Conservation (phyloP, 495 filamentous ascomycete genomes). For the Cercophora newfieldiana region DNA sequence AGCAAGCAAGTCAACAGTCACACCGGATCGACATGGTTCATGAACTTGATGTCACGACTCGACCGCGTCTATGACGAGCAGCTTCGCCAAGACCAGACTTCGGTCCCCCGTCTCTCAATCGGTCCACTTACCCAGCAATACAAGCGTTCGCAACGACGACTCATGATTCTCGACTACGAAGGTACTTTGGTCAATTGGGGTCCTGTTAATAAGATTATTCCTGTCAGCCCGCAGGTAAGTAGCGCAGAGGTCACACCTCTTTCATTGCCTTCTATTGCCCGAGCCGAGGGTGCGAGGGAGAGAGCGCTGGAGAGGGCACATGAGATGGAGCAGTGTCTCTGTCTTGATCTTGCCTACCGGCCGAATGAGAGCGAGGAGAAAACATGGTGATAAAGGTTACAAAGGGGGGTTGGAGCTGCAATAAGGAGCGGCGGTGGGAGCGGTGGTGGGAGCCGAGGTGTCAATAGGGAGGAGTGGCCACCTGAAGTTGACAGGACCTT, state of each 20-base stretch:
- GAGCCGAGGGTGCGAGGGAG: background rate
- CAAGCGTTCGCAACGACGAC: conserved; percentile 58
- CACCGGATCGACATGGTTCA: conserved; percentile 82
- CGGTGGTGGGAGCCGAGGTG: too few relatives aligned
- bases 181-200: conserved; percentile 86
- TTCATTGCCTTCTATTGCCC: background rate
- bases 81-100: conserved; percentile 74
- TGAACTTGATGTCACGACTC: conserved; percentile 66
- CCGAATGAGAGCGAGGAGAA: conserved; percentile 1
- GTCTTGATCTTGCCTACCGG: background rate
- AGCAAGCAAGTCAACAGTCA: conserved; percentile 72
- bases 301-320: background rate
- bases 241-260: background rate
- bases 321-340: background rate
- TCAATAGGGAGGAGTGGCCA: too few relatives aligned
- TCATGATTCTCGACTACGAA: conserved; percentile 91
- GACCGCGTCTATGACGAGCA: conserved; percentile 77
- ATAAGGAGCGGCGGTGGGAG: too few relatives aligned
- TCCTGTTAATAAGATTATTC: conserved; percentile 72
- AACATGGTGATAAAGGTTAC: background rate
- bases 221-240: conserved; percentile 72
- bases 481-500: too few relatives aligned
- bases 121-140: conserved; percentile 64
- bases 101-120: conserved; percentile 78
- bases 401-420: background rate